Evolutionary conservation across 2,329 filamentous ascomycete species (phyloP).

Genomic region (Penicillium sp.): DNA sequence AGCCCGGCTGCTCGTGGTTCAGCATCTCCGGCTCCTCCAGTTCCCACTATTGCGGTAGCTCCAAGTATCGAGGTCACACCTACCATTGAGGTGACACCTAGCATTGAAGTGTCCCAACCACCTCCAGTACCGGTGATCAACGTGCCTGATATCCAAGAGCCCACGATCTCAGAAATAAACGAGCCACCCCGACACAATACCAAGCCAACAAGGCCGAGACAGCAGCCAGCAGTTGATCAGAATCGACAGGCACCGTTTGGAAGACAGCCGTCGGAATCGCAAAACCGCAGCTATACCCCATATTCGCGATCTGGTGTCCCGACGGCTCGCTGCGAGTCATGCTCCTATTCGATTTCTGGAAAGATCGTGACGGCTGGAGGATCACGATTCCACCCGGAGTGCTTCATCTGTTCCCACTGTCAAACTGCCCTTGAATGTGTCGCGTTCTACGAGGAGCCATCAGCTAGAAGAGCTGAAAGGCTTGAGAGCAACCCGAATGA

Average conservation of each 20-base stretch:
- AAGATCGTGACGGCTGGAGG: constrained; percentile 85
- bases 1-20: constrained; percentile 22
- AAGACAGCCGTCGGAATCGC: constrained; percentile 44
- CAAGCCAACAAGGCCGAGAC: constrained; percentile 21
- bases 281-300: constrained; percentile 41
- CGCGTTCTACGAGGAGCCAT: constrained; percentile 93
- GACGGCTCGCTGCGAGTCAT: constrained; percentile 81
- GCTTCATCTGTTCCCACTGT: constrained; percentile 88
- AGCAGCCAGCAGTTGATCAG: constrained; percentile 19
- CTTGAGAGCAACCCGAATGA: constrained; percentile 68
- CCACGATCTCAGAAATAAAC: constrained; percentile 42
- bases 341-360: constrained; percentile 81
- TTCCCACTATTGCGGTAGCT: constrained; percentile 58
- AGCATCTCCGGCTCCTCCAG: constrained; percentile 42
- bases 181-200: constrained; percentile 17
- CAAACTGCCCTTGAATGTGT: constrained; percentile 88
- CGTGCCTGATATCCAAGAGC: constrained; percentile 51
- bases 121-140: constrained; percentile 54
- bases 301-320: constrained; percentile 55
- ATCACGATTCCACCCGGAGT: constrained; percentile 86
- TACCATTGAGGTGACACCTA: constrained; percentile 27
- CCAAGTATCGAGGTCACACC: constrained; percentile 35
- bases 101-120: constrained; percentile 54
- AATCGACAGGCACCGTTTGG: constrained; percentile 32
- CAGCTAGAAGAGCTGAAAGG: constrained; percentile 70